Percentiles rank a stretch among this genome's conserved stretches.
Conservation (phyloP, 1,139 yeast species). For the Taphrina betulina region DNA sequence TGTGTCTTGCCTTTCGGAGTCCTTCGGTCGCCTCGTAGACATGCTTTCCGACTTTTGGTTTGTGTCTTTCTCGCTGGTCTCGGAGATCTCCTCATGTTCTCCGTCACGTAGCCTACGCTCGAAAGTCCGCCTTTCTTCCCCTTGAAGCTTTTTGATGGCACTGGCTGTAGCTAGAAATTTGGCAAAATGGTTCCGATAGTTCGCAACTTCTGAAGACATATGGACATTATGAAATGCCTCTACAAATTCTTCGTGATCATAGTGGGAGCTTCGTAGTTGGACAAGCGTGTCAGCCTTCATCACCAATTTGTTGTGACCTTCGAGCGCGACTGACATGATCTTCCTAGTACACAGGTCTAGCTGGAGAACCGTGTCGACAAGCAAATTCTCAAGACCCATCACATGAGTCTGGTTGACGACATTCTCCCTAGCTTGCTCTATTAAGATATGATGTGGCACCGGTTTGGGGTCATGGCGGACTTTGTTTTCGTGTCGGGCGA, state of each 20-base stretch:
- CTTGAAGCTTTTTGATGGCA: conserved; percentile 9
- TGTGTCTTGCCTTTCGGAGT: too few species aligned
- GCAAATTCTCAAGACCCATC: neutral
- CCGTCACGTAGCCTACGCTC: conserved; percentile 16
- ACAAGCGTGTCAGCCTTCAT: conserved; percentile 26
- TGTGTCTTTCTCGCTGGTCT: too few species aligned
- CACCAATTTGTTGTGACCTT: conserved; percentile 10
- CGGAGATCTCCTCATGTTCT: too few species aligned
- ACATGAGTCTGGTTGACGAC: neutral
- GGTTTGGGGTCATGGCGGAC: neutral
- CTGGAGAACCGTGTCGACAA: conserved; percentile 16
- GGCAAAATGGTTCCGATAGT: conserved; percentile 16
- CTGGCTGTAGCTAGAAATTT: conserved; percentile 19
- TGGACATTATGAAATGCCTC: conserved; percentile 13
- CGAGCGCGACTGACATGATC: conserved; percentile 2
- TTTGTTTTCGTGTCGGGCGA: neutral
- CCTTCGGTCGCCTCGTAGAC: too few species aligned
- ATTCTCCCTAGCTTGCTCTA: conserved; percentile 14
- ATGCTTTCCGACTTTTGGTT: too few species aligned
- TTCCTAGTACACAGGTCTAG: conserved; percentile 18
- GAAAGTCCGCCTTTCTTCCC: conserved; percentile 20
- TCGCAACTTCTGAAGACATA: conserved; percentile 7
- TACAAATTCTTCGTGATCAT: conserved; percentile 4
- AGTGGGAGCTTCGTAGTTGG: conserved; percentile 13
- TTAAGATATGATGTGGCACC: conserved; percentile 5